Conservation (phyloP, 441 rosid species). For the Capsella rubella region DNA sequence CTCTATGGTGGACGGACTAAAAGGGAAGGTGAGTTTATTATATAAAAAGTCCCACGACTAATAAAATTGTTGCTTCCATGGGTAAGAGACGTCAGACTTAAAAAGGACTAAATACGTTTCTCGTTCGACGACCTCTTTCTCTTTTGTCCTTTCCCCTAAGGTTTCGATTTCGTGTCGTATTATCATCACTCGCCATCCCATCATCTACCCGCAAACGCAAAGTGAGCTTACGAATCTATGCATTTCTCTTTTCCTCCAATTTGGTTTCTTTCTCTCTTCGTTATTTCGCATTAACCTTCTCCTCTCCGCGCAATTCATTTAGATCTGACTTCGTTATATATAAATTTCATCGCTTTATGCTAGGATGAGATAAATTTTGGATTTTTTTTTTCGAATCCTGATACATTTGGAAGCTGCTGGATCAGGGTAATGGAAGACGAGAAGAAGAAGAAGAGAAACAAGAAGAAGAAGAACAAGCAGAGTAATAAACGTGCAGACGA, state of each 20-base stretch:
- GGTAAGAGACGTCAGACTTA: neutral
- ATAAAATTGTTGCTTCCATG: neutral
- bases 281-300: neutral
- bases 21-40: neutral
- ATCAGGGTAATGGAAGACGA: constrained; percentile 60
- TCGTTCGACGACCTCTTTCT: neutral
- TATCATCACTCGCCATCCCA: constrained; percentile 11
- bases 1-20: neutral
- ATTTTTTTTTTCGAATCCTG: neutral
- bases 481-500: constrained; percentile 48
- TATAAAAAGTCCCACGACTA: neutral
- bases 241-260: constrained; percentile 19
- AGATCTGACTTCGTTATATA: constrained; percentile 31
- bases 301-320: constrained; percentile 12
- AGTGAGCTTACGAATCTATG: constrained; percentile 25
- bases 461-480: constrained; percentile 65
- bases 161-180: constrained; percentile 13
- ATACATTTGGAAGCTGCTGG: constrained; percentile 23
- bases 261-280: constrained; percentile 9
- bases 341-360: constrained; percentile 2
- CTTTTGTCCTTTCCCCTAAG: constrained; percentile 21
- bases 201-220: neutral
- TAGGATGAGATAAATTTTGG: neutral
- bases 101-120: neutral
- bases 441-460: constrained; percentile 65